These are phyloP conservation scores for Aspergillus hancockii DNA, from an alignment of 495 filamentous ascomycete species.

Conservation along the genomic window DNA sequence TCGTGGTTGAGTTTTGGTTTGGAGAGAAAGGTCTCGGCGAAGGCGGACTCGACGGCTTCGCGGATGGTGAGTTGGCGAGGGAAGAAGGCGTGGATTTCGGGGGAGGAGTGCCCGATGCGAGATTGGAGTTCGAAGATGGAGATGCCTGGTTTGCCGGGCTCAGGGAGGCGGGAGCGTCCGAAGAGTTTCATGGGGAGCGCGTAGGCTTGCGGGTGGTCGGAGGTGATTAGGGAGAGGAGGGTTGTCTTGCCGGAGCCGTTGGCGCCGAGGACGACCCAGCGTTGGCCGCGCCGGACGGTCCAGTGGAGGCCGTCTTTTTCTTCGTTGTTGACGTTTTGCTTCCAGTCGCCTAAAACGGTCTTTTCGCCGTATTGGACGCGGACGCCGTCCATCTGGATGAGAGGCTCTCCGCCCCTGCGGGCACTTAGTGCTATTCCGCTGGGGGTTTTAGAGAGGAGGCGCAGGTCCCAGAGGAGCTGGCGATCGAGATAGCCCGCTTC, in stretches of 20 bases:
- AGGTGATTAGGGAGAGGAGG: conserved; percentile 85
- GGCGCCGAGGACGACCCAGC: conserved; percentile 89
- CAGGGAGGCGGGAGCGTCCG: conserved; percentile 75
- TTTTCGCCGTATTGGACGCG: conserved; percentile 77
- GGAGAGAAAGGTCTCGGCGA: conserved; percentile 80
- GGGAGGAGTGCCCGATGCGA: conserved; percentile 87
- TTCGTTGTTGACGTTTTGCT: conserved; percentile 51
- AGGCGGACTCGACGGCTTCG: conserved; percentile 77
- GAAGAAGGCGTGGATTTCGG: conserved; percentile 92
- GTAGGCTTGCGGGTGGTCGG: conserved; percentile 94
- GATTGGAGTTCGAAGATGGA: conserved; percentile 91
- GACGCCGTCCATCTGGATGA: conserved; percentile 87
- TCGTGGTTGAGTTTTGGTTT: conserved; percentile 61
- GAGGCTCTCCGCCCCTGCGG: conserved; percentile 50
- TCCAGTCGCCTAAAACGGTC: conserved; percentile 75
- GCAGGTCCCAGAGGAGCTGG: conserved; percentile 34
- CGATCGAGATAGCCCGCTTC: conserved; percentile 31
- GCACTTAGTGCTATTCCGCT: background rate
- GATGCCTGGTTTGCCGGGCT: conserved; percentile 68
- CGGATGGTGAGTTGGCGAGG: conserved; percentile 75
- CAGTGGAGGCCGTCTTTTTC: conserved; percentile 67
- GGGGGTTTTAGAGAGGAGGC: conserved; percentile 5
- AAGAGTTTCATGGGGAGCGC: conserved; percentile 84
- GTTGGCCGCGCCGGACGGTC: conserved; percentile 77
- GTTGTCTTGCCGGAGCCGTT: conserved; percentile 89